Conservation (phyloP, 192 early-diverging fungal species). For the Fimicolochytrium jonesii region DNA sequence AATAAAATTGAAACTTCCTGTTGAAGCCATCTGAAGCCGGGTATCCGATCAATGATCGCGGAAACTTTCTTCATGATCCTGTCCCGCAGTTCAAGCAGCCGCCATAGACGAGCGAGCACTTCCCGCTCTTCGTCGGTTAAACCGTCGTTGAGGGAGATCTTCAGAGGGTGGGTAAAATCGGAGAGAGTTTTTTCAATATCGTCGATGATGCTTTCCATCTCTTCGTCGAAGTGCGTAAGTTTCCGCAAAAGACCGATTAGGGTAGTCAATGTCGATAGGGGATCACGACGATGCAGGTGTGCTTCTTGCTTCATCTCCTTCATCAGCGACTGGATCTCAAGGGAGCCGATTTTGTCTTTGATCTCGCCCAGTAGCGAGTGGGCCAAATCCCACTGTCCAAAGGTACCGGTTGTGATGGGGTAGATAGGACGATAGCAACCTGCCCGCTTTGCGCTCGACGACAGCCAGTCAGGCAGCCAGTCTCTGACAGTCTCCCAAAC, state of each 20-base stretch:
- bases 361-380: constrained; percentile 6
- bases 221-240: not conserved
- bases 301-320: not conserved
- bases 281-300: not conserved
- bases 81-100: not conserved
- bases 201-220: not conserved
- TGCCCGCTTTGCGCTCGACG: not conserved
- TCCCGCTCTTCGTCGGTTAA: not conserved
- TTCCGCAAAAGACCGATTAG: constrained; percentile 1
- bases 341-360: not conserved
- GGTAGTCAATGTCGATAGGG: not conserved
- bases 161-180: not conserved
- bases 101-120: not conserved
- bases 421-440: constrained; percentile 8
- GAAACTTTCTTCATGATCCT: not conserved
- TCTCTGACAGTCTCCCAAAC: constrained; percentile 1
- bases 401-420: constrained; percentile 18
- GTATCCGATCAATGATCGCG: not conserved
- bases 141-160: not conserved
- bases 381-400: not conserved
- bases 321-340: not conserved
- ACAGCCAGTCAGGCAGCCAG: not conserved
- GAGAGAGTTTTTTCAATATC: not conserved
- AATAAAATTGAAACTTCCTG: not conserved
- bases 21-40: constrained; percentile 2